Base-by-base conservation (phyloP, 129 eudicot genomes). In the Arctium minus region DNA sequence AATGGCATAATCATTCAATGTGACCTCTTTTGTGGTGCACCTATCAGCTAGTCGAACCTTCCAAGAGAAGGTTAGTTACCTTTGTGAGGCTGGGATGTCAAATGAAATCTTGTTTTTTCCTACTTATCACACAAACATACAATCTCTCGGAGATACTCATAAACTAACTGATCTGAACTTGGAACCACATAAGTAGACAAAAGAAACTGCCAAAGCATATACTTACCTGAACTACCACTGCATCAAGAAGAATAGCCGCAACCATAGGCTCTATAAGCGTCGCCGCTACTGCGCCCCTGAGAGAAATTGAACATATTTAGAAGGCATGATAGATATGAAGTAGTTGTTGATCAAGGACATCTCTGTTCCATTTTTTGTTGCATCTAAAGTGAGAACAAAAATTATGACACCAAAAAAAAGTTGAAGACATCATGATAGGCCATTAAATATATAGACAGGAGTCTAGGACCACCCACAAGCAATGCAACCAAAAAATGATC, bases 211-310 rank as follows among this genome's bases (percentile, higher is more conserved):
- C 32, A 65, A 44, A 65, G 36, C 46, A 83, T 44, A 77, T 17
- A 48, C 87, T 83, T 88, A 96, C 99, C 99, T 94, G 97, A 90
- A 85, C 92, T 86, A 76, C 90, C 88, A 85, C 88, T 86, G 74
- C 97, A 98, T 13, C 98, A 98, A 62, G 94, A 86, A 68, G 98
- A 91, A 83, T 96, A 90, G 75, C 92, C 88, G 3, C 92, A 86
- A n/a, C 95, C 94, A 80, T 93, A 96, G n/a, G 85, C 91, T 79
- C 98, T 98, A 81, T 96, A 96, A 75, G 88, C 77, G 46, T 86
- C 82, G 6, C 91, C 85, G 29, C 87, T 82, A 77, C 91, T 81
- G 42, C 91, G 92, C 73, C 92, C 87, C 97, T 96, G 92, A 75
- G 17, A 79, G 72, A 62, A 42, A 73, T 39, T 62, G 2, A 44